phyloP scores from a whole-genome alignment of 2,329 filamentous ascomycete genomes.

The Karstenula rhodostoma region DNA sequence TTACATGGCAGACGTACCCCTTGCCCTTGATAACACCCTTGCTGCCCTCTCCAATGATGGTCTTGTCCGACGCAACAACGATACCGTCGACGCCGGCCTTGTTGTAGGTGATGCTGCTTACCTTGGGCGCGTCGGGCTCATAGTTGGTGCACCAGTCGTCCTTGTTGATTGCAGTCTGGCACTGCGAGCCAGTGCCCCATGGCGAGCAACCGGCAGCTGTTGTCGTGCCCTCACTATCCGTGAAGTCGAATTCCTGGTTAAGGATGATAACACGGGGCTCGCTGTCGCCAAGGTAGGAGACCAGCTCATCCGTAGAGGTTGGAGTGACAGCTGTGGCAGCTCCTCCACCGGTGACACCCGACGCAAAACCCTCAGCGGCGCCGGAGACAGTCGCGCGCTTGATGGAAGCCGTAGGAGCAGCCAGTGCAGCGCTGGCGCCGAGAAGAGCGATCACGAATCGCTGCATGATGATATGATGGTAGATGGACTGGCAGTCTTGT shows the following conservation, averaged over 20 bases:
- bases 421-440: constrained; percentile 5
- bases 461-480: neutral
- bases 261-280: constrained; percentile 50
- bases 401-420: constrained; percentile 2
- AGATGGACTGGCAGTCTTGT: neutral
- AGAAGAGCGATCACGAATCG: constrained; percentile 9
- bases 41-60: constrained; percentile 61
- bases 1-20: constrained; percentile 54
- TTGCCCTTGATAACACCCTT: constrained; percentile 66
- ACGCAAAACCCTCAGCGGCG: constrained; percentile 25
- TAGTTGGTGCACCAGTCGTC: constrained; percentile 29
- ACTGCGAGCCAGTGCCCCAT: constrained; percentile 56
- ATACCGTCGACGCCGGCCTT: constrained; percentile 61
- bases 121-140: constrained; percentile 18
- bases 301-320: constrained; percentile 27
- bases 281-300: constrained; percentile 38
- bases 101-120: constrained; percentile 14
- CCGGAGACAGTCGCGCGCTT: constrained; percentile 19
- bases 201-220: constrained; percentile 40
- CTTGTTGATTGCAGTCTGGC: constrained; percentile 67
- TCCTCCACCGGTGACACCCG: constrained; percentile 28
- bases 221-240: constrained; percentile 24
- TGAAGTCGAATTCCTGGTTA: constrained; percentile 33
- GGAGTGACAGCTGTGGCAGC: constrained; percentile 24
- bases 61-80: constrained; percentile 65